Evolutionary conservation across 495 filamentous ascomycete species (phyloP), one percentile per base, ranked within the genome.

Genomic region (Rhypophila decipiens): DNA sequence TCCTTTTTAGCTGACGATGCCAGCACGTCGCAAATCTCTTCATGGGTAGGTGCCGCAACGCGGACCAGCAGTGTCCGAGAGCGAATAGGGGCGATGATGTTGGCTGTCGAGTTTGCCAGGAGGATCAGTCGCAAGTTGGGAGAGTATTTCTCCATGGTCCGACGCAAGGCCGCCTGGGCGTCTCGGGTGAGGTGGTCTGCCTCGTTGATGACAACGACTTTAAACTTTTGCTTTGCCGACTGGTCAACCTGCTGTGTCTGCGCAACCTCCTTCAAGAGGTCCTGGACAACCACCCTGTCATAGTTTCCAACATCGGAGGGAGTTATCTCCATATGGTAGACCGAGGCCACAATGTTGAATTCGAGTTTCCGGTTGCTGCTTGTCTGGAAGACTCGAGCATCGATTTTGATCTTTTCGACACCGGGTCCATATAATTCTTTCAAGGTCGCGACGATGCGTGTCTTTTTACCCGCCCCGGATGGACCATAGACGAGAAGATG

Each of bases 101-200:
- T 96, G 46, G 89, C 87, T 24, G 93, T 98, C 51, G 83, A 88
- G 58, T 97, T 96, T 36, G 91, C 94, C 39, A 97, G 70, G 38
- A 98, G 69, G 39, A 98, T 96, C 55, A 98, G 68, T 27, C 93
- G 74, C 52, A 98, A 54, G 65, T 97, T 98, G 18, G 93, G 91
- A 52, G 84, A 89, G 69, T 98, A 98, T 73, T 98, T 98, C 71
- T 98, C 93, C 93, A 98, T 98, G 0, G 93, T 98, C 46, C 93
- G 76, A 61, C 93, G 79, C 61, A 98, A 73, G 42, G 93, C 93
- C 1, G 94, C 94, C 68, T 98, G 93, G 5, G 93, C 93, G 77
- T 98, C 93, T 35, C 93, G 71, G 1, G 85, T 94, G 39, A 98
- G 72, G 57, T 95, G 86, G 57, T 98, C 94, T n/a, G 93, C 93